These are phyloP conservation scores for Pichia sp. DNA, from an alignment of 1,139 yeast genomes.

Conservation along the genomic window DNA sequence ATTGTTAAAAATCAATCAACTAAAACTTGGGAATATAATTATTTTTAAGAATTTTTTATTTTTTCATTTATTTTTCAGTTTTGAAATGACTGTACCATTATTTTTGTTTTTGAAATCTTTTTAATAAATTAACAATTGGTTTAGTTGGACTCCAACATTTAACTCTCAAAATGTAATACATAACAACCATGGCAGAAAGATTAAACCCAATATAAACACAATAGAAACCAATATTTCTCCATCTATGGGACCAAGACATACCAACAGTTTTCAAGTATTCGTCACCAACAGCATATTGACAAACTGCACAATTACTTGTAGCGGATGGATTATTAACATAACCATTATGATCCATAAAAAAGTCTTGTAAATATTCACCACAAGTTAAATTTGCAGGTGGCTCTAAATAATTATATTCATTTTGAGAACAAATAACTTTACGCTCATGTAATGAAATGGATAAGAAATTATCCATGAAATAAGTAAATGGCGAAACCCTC, in stretches of 20 bases:
- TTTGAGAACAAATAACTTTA: slow-evolving; percentile 42
- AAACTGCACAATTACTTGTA: slow-evolving; percentile 50
- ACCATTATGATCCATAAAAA: slow-evolving; percentile 39
- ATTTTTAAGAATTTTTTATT: not conserved
- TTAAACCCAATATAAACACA: slow-evolving; percentile 57
- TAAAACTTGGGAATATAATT: too few species aligned
- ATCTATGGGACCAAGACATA: slow-evolving; percentile 41
- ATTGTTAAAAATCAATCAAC: too few species aligned
- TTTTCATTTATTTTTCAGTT: not conserved
- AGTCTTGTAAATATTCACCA: slow-evolving; percentile 39
- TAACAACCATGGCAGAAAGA: slow-evolving; percentile 15
- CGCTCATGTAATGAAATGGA: slow-evolving; percentile 46
- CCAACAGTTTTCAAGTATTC: slow-evolving; percentile 43
- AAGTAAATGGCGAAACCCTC: slow-evolving; percentile 62
- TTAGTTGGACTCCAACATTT: slow-evolving; percentile 7
- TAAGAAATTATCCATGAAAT: slow-evolving; percentile 52
- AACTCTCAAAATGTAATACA: slow-evolving; percentile 16
- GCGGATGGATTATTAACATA: slow-evolving; percentile 46
- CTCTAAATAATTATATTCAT: slow-evolving; percentile 44
- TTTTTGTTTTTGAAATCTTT: not conserved
- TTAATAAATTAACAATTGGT: not conserved
- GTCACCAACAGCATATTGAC: slow-evolving; percentile 50
- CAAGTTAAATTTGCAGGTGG: slow-evolving; percentile 58
- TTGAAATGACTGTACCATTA: not conserved
- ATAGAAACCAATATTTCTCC: slow-evolving; percentile 63